Base-by-base conservation (phyloP, 2,329 filamentous ascomycete genomes). In the Camptophora hylomeconis region DNA sequence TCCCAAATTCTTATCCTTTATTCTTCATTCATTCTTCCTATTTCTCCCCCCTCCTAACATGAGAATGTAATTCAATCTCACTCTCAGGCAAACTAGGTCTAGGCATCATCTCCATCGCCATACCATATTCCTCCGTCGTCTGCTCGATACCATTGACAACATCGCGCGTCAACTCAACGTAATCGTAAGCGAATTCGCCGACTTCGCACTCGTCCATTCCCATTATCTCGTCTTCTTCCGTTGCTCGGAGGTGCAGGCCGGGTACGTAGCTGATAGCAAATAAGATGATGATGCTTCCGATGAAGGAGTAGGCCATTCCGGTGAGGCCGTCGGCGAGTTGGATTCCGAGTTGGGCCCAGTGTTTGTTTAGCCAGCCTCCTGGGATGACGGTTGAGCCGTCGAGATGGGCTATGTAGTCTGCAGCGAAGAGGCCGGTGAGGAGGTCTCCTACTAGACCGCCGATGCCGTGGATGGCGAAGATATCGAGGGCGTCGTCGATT, bases 161-260 rank as follows among this genome's bases (percentile, higher is more conserved):
- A 44, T 86, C 77, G 38, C 80, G 65, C 12, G 71, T 77, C 40
- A 89, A 63, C 63, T 92, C 83, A 41, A 92, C 81, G 45, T 92
- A 92, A 54, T 92, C 84, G 53, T 92, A 92, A 61, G 68, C 38
- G 25, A 31, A 24, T 60, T 92, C 84, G 51, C 84, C 84, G 47
- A 92, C 81, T 56, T 93, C 83, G 14, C 80, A 75, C 46, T 92
- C 84, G 38, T 73, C 69, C 21, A 74, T 46, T 0, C 69, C 69
- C 17, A 52, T 49, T 4, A 66, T 46, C 45, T 73, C 69, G 5
- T 61, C 65, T 31, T 72, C 66, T 31, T 72, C 66, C 1, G 53
- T 62, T 1, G 62, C 64, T 11, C 69, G 54, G 2, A 74, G 51
- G 33, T 69, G 64, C 34, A 70, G 54, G 1, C 67, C 68, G 0